These are phyloP conservation scores for Vishniacozyma victoriae DNA, from an alignment of 768 basidiomycete species.

Conservation along the genomic window DNA sequence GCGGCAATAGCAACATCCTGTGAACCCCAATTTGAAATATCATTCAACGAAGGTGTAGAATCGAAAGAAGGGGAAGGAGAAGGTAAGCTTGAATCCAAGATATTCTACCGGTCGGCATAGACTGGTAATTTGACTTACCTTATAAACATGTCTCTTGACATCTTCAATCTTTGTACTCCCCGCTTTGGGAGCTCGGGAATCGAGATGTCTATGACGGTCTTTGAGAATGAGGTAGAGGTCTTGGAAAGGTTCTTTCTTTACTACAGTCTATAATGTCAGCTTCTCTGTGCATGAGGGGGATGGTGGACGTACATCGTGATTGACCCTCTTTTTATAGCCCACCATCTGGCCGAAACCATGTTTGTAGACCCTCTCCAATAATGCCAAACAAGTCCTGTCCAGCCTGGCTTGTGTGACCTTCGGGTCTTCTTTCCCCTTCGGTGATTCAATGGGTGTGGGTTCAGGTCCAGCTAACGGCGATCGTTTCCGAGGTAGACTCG, in stretches of 20 bases:
- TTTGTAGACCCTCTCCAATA: conserved; percentile 77
- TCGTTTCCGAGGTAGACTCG: conserved; percentile 8
- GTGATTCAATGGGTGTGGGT: neutral
- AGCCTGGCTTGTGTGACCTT: conserved; percentile 55
- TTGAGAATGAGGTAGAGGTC: conserved; percentile 84
- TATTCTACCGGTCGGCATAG: neutral
- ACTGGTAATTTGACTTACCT: conserved; percentile 24
- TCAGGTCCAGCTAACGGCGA: conserved; percentile 16
- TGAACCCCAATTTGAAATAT: conserved; percentile 28
- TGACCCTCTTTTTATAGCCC: conserved; percentile 77
- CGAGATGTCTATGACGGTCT: conserved; percentile 69
- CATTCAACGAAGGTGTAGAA: neutral
- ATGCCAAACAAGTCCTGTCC: conserved; percentile 70
- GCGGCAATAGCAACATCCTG: conserved; percentile 94
- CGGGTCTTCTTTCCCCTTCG: conserved; percentile 17
- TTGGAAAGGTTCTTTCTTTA: conserved; percentile 73
- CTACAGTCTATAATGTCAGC: conserved; percentile 50
- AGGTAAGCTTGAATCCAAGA: neutral
- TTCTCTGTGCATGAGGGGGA: neutral
- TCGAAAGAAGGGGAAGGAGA: neutral
- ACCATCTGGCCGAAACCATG: conserved; percentile 79
- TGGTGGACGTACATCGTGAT: conserved; percentile 59
- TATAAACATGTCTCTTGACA: conserved; percentile 45
- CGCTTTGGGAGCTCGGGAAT: conserved; percentile 34
- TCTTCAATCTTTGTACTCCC: conserved; percentile 38